A percentile compares a stretch with the other conserved stretches of the same genome.
phyloP scores from a whole-genome alignment of 2,329 filamentous ascomycete species.

The Hirsutella minnesotensis region DNA sequence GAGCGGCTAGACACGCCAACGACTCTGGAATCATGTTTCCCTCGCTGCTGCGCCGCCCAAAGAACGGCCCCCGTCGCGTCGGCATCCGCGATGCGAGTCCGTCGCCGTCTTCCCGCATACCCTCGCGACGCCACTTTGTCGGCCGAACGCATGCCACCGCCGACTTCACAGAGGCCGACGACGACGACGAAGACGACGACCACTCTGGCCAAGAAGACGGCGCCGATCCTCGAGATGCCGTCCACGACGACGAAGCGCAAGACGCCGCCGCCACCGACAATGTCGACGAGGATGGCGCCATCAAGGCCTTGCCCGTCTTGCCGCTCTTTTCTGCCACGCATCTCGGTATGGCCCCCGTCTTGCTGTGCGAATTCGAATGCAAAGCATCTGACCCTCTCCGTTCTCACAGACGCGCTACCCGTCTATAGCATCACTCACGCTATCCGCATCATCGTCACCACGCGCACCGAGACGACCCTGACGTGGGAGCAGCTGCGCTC shows the following conservation, averaged over 20 bases:
- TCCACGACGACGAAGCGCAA: slow-evolving; percentile 28
- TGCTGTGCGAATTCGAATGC: slow-evolving; percentile 3
- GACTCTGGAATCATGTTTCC: slow-evolving; percentile 21
- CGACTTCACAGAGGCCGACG: slow-evolving; percentile 53
- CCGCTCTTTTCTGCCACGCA: slow-evolving; percentile 73
- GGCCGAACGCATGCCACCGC: slow-evolving; percentile 41
- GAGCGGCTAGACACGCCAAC: slow-evolving; percentile 1
- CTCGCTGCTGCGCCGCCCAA: slow-evolving; percentile 21
- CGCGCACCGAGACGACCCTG: slow-evolving; percentile 81
- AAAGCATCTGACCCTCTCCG: not conserved
- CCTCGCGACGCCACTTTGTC: slow-evolving; percentile 14
- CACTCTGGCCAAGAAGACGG: slow-evolving; percentile 29
- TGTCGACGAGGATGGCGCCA: slow-evolving; percentile 25
- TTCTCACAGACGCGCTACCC: slow-evolving; percentile 68
- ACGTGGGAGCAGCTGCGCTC: slow-evolving; percentile 92
- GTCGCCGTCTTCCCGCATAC: slow-evolving; percentile 19
- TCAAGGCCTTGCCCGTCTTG: slow-evolving; percentile 33
- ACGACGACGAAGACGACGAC: slow-evolving; percentile 32
- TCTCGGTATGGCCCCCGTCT: slow-evolving; percentile 42
- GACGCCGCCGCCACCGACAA: slow-evolving; percentile 38
- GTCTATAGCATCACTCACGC: slow-evolving; percentile 86
- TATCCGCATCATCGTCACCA: slow-evolving; percentile 72
- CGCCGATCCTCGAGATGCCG: slow-evolving; percentile 26
- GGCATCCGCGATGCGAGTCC: slow-evolving; percentile 16
- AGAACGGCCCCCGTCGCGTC: slow-evolving; percentile 20